phyloP scores from a whole-genome alignment of 345 rosid species.

The Pelargonium nanum region DNA sequence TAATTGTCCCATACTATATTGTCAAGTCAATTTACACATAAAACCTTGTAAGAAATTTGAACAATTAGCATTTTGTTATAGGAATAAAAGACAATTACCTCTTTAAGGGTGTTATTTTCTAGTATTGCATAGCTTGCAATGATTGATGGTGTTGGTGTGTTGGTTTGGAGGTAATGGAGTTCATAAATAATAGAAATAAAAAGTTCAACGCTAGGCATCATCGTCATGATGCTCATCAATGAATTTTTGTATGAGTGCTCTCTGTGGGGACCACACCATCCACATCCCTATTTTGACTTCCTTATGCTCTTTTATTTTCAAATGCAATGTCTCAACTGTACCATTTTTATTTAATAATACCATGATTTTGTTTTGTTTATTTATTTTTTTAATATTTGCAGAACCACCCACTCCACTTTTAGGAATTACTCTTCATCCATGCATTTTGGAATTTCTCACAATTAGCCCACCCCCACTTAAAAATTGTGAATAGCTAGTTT shows the following conservation, averaged over 20 bases:
- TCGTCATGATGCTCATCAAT: constrained; percentile 25
- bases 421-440: too few relatives aligned
- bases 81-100: background rate
- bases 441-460: too few relatives aligned
- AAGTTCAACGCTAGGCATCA: constrained; percentile 10
- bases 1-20: too few relatives aligned
- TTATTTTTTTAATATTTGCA: too few relatives aligned
- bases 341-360: too few relatives aligned
- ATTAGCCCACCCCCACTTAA: too few relatives aligned
- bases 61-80: background rate
- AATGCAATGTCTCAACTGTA: background rate
- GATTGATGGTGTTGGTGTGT: constrained; percentile 32
- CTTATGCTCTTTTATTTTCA: background rate
- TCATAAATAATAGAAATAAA: constrained; percentile 19
- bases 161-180: constrained; percentile 25
- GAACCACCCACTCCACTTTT: too few relatives aligned
- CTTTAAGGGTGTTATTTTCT: background rate
- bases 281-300: background rate
- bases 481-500: too few relatives aligned
- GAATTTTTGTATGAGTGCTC: constrained; percentile 5
- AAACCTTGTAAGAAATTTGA: too few relatives aligned
- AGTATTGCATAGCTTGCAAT: constrained; percentile 16
- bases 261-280: background rate
- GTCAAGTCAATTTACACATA: too few relatives aligned
- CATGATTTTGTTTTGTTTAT: background rate